phyloP scores from a whole-genome alignment of 2,329 filamentous ascomycete genomes.

The Penicillium sp. region DNA sequence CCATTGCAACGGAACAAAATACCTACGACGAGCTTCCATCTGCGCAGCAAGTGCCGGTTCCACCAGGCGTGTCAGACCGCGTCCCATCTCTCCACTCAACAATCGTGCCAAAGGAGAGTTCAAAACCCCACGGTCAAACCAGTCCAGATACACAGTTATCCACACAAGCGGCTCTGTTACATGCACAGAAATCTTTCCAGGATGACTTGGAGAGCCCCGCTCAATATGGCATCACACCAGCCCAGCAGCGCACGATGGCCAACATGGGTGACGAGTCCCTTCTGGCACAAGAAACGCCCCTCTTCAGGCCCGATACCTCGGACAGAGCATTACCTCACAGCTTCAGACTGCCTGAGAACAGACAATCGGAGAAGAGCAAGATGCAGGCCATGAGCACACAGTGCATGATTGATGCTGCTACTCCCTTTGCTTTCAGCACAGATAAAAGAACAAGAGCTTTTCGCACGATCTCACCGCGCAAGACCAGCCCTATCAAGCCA shows the following conservation, averaged over 20 bases:
- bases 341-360: conserved; percentile 8
- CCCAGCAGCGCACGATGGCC: conserved; percentile 11
- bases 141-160: conserved; percentile 37
- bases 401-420: conserved; percentile 41
- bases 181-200: conserved; percentile 42
- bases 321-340: conserved; percentile 3
- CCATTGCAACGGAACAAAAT: conserved; percentile 14
- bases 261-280: conserved; percentile 13
- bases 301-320: conserved; percentile 24
- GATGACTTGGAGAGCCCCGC: conserved; percentile 36
- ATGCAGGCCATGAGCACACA: conserved; percentile 40
- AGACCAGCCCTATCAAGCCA: background rate
- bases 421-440: conserved; percentile 41
- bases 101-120: conserved; percentile 27
- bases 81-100: conserved; percentile 42
- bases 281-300: conserved; percentile 32
- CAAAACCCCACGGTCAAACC: conserved; percentile 19
- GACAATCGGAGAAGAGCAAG: conserved; percentile 11
- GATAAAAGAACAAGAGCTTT: conserved; percentile 20
- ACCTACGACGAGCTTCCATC: conserved; percentile 36
- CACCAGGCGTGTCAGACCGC: conserved; percentile 30
- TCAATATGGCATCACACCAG: conserved; percentile 13
- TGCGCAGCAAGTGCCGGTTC: conserved; percentile 36
- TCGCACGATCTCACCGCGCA: conserved; percentile 6
- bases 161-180: conserved; percentile 41